Base-by-base conservation (phyloP, 768 basidiomycete genomes). In the Tylopilus plumbeoviolaceoides region DNA sequence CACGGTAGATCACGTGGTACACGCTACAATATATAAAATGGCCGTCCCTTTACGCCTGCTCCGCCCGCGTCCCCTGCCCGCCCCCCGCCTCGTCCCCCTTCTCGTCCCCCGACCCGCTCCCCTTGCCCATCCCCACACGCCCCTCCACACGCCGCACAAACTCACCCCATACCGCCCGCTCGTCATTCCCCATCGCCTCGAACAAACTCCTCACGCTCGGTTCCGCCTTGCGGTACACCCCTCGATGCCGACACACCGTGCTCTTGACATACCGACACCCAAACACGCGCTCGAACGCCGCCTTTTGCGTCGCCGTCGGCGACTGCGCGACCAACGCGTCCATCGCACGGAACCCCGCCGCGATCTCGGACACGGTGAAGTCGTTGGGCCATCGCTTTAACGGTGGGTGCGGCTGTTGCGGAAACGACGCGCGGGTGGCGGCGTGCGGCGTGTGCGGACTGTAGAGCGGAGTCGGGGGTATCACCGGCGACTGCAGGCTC, bases 301-400 rank as follows among this genome's bases (percentile, higher is more conserved):
- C 70, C n/a, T 79, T 79, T 59, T 87, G 85, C 4, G 83, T 86
- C 59, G 81, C 73, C 66, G 73, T 57, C 69, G 76, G 39, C 52
- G 62, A 63, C 47, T 68, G 61, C 0, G 61, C 57, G 9, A 70
- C 69, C 39, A 76, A 57, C n/a, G 50, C 18, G 48, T 76, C 73
- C 73, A 78, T 78, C 38, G 77, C 68, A 35, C 72, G 75, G 65
- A 88, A 85, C 2, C 86, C 85, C 1, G 67, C 63, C 1, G 83
- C 77, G 51, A 87, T 73, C 63, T 87, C 85, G 46, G 75, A 76
- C 20, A 88, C 85, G 9, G 81, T 82, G 64, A 84, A 86, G 68
- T 87, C 86, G 61, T 87, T 86, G 33, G 86, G 86, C 86, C 86
- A 88, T 14, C 84, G 80, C 62, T 86, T 87, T 27, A 84, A 71